phyloP scores from a whole-genome alignment of 805 yeast species.

The Starmerella vaccinii region DNA sequence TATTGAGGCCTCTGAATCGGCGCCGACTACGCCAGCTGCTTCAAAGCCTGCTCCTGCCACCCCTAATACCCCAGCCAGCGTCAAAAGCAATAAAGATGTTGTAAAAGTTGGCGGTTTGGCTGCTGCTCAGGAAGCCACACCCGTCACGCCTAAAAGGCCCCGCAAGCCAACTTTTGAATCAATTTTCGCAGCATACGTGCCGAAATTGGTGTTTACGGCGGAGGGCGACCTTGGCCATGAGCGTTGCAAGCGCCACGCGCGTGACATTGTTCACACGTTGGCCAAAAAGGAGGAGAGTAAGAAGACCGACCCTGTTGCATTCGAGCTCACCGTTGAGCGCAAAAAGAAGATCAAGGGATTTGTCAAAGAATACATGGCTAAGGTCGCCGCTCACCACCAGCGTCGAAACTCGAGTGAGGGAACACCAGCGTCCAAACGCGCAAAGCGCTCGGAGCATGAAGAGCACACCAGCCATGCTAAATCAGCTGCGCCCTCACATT shows the following conservation, averaged over 20 bases:
- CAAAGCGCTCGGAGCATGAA: not conserved
- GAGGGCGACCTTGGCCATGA: slow-evolving; percentile 61
- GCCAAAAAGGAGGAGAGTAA: slow-evolving; percentile 48
- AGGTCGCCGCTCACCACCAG: slow-evolving; percentile 21
- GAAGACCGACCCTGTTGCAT: slow-evolving; percentile 30
- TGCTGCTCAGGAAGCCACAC: not conserved
- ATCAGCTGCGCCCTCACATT: not conserved
- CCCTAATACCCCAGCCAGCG: slow-evolving; percentile 12
- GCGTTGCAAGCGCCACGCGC: slow-evolving; percentile 62
- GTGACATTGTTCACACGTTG: slow-evolving; percentile 60
- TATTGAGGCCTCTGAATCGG: slow-evolving; percentile 21
- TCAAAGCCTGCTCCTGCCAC: not conserved
- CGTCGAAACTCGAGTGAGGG: not conserved
- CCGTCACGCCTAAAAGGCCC: slow-evolving; percentile 1
- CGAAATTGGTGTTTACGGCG: slow-evolving; percentile 62
- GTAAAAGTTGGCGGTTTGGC: not conserved
- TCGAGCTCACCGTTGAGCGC: slow-evolving; percentile 53
- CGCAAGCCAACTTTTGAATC: not conserved
- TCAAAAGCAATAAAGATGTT: not conserved
- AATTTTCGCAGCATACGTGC: slow-evolving; percentile 62
- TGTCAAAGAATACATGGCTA: slow-evolving; percentile 32
- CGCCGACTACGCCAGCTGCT: slow-evolving; percentile 6
- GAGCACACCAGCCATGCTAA: not conserved
- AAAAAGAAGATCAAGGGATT: slow-evolving; percentile 59
- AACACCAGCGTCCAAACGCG: not conserved